A percentile compares a stretch with the other conserved stretches of the same genome.
phyloP scores from a whole-genome alignment of 2,329 filamentous ascomycete species.

The Colletotrichum spinosum region DNA sequence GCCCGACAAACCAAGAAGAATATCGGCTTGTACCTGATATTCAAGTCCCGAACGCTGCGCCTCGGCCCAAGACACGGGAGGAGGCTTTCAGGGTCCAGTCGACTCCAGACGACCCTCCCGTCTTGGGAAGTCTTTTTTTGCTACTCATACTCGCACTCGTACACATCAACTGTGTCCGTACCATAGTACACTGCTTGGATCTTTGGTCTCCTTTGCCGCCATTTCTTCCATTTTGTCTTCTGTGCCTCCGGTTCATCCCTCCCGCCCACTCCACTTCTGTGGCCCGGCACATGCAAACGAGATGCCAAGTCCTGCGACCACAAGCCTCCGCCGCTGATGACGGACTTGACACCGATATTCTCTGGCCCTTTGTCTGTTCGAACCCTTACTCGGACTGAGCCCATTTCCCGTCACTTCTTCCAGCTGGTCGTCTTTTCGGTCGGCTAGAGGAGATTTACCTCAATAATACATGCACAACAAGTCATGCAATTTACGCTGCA shows the following conservation, averaged over 20 bases:
- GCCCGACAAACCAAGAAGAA: too few relatives aligned
- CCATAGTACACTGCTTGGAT: neutral
- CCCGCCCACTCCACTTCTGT: slow-evolving; percentile 32
- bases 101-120: slow-evolving; percentile 1
- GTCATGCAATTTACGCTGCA: too few relatives aligned
- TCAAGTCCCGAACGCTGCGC: too few relatives aligned
- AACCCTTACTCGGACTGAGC: neutral
- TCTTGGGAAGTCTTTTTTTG: slow-evolving; percentile 16
- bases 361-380: too few relatives aligned
- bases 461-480: too few relatives aligned
- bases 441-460: too few relatives aligned
- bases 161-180: too few relatives aligned
- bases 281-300: slow-evolving; percentile 32
- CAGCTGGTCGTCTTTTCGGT: too few relatives aligned
- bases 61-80: neutral
- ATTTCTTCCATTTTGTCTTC: slow-evolving; percentile 14
- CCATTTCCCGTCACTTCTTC: too few relatives aligned
- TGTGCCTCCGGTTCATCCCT: slow-evolving; percentile 37
- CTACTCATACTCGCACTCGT: too few relatives aligned
- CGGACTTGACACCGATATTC: too few relatives aligned
- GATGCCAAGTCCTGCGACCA: slow-evolving; percentile 31
- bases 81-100: slow-evolving; percentile 23
- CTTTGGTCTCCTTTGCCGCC: neutral
- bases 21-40: too few relatives aligned
- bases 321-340: slow-evolving; percentile 14